Conservation (phyloP, 2,329 filamentous ascomycete genomes). For the Paradendryphiella salina region DNA sequence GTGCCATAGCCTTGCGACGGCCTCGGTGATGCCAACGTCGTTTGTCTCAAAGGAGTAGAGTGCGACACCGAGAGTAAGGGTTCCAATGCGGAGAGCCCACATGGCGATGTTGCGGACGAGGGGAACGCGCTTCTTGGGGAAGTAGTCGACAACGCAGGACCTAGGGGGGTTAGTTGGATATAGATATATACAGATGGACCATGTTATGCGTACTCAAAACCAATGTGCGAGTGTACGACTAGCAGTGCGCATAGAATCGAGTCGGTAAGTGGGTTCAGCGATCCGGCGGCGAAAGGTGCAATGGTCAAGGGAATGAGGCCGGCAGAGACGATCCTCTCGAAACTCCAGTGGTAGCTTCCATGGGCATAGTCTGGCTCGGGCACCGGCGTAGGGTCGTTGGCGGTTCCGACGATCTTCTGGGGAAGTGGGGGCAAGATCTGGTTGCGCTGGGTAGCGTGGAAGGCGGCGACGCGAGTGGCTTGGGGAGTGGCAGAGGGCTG, state of each 20-base stretch:
- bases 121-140: constrained; percentile 73
- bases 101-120: constrained; percentile 66
- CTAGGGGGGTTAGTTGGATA: constrained; percentile 43
- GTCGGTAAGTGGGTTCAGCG: constrained; percentile 86
- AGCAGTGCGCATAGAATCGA: constrained; percentile 80
- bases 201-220: constrained; percentile 70
- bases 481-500: constrained; percentile 48
- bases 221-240: constrained; percentile 92
- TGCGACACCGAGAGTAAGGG: constrained; percentile 79
- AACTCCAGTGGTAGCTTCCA: constrained; percentile 98
- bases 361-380: constrained; percentile 74
- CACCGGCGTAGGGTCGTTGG: constrained; percentile 83
- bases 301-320: constrained; percentile 84
- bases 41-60: constrained; percentile 99
- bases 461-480: constrained; percentile 67
- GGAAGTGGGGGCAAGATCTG: constrained; percentile 80
- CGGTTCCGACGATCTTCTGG: constrained; percentile 78
- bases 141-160: constrained; percentile 84
- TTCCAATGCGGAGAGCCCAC: constrained; percentile 79
- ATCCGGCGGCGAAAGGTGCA: constrained; percentile 88
- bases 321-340: constrained; percentile 77
- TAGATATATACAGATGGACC: not conserved
- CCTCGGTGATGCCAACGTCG: constrained; percentile 91
- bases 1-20: constrained; percentile 84
- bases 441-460: constrained; percentile 80